A percentile compares a stretch with the other conserved stretches of the same genome.
phyloP scores from a whole-genome alignment of 139 green algal species.

The Closterium sp. region DNA sequence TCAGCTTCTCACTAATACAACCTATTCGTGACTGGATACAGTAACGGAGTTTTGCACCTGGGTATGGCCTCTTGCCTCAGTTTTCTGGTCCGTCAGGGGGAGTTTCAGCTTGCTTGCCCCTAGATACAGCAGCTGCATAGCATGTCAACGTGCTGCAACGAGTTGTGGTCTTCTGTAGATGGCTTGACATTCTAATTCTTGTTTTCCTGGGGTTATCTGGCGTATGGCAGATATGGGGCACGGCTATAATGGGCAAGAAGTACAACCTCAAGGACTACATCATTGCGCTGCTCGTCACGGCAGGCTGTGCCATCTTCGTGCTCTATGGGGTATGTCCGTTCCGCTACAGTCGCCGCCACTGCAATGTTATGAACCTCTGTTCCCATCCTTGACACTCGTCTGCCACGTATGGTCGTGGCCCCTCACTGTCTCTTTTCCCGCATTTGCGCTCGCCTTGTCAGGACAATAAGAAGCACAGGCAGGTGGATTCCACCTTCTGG shows the following conservation, averaged over 20 bases:
- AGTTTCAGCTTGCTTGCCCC: too few relatives aligned
- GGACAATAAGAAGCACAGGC: not conserved
- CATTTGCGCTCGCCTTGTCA: not conserved
- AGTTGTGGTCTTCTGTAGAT: not conserved
- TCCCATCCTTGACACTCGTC: not conserved
- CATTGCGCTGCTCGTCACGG: constrained; percentile 74
- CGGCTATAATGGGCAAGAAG: constrained; percentile 81
- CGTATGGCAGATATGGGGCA: constrained; percentile 86
- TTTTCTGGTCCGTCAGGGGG: not conserved
- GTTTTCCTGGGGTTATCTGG: not conserved
- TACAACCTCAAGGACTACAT: constrained; percentile 81
- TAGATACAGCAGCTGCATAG: not conserved
- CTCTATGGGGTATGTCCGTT: constrained; percentile 25
- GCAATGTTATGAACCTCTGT: not conserved
- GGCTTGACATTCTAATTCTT: not conserved
- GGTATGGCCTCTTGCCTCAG: not conserved
- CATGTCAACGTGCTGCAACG: not conserved
- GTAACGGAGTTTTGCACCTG: not conserved
- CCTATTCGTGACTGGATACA: not conserved
- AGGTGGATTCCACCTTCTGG: not conserved
- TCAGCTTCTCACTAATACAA: not conserved
- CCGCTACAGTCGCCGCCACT: not conserved
- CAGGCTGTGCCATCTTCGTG: constrained; percentile 85
- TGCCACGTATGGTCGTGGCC: not conserved
- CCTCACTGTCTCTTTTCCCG: not conserved